Evolutionary conservation across 177 flowering plant species (phyloP), one percentile per base, ranked within the genome.

Genomic region (Vitis hybrid): DNA sequence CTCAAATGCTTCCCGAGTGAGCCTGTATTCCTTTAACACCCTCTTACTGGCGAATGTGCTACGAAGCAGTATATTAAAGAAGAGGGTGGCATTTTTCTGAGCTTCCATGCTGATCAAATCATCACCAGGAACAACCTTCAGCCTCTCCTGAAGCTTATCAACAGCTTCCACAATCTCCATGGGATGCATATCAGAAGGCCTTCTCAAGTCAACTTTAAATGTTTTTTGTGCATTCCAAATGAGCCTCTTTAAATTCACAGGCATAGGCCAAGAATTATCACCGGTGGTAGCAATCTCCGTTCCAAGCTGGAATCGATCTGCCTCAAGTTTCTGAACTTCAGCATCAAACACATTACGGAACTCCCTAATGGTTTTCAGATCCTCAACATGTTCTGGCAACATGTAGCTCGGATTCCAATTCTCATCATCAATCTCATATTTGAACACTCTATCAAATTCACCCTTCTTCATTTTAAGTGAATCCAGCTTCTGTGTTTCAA

Each of bases 81-180:
- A 89, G 20, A 91, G 89, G 8, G 99, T 95, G 45, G 99, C 99
- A 82, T 95, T 95, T 80, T 90, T 91, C 76, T 95, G 99, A 68
- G 99, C 99, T 74, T 95, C 99, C 78, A 84, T 78, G 74, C 99
- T 95, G 72, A 95, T 67, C 19, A 78, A 68, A 84, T 95, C 99
- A 55, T 90, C 92, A 70, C 99, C 99, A 74, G 94, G 97, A 64
- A 96, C 99, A 79, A 96, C 99, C 77, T 85, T 89, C 68, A 96
- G 82, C 73, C 92, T 85, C 81, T 96, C 99, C 78, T 96, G 98
- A 65, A 96, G 96, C 76, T 90, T 93, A 80, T 96, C 98, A 70
- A 93, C 86, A 54, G 95, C 94, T 79, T 96, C 97, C n/a, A 96
- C 98, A 70, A 93, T 87, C 75, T 96, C 99, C 96, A 95, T 88